Evolutionary conservation across 2,329 filamentous ascomycete species (phyloP), one percentile per base, ranked within the genome.

Genomic region (Sporothrix globosa): DNA sequence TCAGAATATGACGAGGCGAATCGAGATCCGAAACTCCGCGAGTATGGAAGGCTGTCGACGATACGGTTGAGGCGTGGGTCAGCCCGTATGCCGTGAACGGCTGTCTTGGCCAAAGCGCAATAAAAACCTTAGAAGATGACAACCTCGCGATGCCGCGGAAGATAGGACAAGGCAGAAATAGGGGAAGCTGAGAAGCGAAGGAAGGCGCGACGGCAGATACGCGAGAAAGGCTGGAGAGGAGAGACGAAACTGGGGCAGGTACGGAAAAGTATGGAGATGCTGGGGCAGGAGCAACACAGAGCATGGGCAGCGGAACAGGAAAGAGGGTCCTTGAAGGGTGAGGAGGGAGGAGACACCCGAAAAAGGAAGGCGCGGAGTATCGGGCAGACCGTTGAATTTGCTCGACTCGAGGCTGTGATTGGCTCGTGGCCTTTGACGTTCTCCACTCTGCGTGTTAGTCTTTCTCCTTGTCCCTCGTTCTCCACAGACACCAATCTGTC

Each of bases 381-480:
- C 63, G 63, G 46, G 27, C 30, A 7, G 60, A 14, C 24, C 56
- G n/a, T 19, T 21, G 13, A 46, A 17, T 46, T 5, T 67, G 63
- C 46, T 34, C 19, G 9, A 53, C 41, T 67, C 27, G 48, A 10
- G 4, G 19, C 17, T 53, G 27, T 50, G 44, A 67, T 67, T 67
- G 63, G 63, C 46, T 34, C 27, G 4, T n/a, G 4, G 1, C 6
- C 1, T 13, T 21, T 10, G 7, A 3, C 50, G 27, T 14, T 34
- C 63, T 39, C 63, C 63, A 67, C 30, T n/a, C 46, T 6, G 63
- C 48, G 63, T 67, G 63, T 67, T 67, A 67, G 63, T 67, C 61
- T 41, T 41, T 7, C n/a, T 7, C 3, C 27, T 50, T 4, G 41
- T 48, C 61, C 58, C 61, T 10, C 9, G 10, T 27, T 50, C 61